Evolutionary conservation across 371 early-diverging fungal genomes (phyloP).

Genomic region (Nosema granulosis): DNA sequence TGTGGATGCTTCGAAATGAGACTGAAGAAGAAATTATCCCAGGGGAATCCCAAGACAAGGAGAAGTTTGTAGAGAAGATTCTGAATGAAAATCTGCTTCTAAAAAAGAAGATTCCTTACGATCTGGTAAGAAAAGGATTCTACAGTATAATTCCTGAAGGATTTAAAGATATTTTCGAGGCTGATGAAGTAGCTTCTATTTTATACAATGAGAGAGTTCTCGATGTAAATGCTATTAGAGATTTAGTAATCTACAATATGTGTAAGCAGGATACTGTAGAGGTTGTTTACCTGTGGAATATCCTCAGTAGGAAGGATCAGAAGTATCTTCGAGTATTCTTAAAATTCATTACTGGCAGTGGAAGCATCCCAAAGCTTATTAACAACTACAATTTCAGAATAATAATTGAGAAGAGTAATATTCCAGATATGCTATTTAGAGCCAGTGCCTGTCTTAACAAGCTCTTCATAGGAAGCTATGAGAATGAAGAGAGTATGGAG

Average conservation of each 20-base stretch:
- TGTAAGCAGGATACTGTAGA: slow-evolving; percentile 25
- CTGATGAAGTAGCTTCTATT: slow-evolving; percentile 22
- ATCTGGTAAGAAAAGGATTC: slow-evolving; percentile 32
- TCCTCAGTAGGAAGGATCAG: slow-evolving; percentile 26
- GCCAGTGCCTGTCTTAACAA: slow-evolving; percentile 44
- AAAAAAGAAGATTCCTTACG: slow-evolving; percentile 22
- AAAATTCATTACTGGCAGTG: slow-evolving; percentile 47
- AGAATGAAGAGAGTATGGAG: slow-evolving; percentile 29
- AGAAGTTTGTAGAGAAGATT: slow-evolving; percentile 9
- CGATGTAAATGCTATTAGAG: slow-evolving; percentile 1
- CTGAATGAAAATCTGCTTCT: background rate
- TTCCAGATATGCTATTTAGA: slow-evolving; percentile 13
- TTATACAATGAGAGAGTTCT: background rate
- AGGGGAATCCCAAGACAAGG: background rate
- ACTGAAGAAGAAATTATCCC: background rate
- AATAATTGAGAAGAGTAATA: slow-evolving; percentile 17
- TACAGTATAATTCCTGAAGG: slow-evolving; percentile 5
- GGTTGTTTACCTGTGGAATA: slow-evolving; percentile 39
- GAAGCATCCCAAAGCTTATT: slow-evolving; percentile 14
- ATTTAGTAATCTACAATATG: slow-evolving; percentile 9
- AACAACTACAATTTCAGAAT: slow-evolving; percentile 14
- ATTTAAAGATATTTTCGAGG: slow-evolving; percentile 12
- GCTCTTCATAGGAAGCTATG: slow-evolving; percentile 41
- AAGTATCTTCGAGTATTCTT: slow-evolving; percentile 35
- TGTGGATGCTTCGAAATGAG: slow-evolving; percentile 3